Base-by-base conservation (phyloP, 108 stramenopile genomes). In the Skeletonema marinoi region DNA sequence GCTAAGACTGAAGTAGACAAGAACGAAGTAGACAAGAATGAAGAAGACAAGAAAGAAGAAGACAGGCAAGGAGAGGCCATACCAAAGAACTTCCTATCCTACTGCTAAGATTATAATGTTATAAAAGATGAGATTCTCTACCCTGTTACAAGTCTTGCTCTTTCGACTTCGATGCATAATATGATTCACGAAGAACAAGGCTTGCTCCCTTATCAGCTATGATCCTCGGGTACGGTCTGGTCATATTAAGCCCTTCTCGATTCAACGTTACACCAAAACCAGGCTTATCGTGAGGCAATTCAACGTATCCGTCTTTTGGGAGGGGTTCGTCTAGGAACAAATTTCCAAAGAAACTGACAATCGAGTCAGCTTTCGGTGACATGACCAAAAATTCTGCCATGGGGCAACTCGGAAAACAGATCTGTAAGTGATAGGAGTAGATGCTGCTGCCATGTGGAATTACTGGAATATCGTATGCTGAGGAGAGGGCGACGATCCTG, bases 241-340 rank as follows among this genome's bases (percentile, higher is more conserved):
- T 74, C 81, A 82, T 82, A 39, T 74, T 78, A 38, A 82, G 59
- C 14, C 78, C 81, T 46, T 82, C 77, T 38, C 76, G 75, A 68
- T 88, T 88, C 48, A 90, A 65, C 12, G 83, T 82, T n/a, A 90
- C 88, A 13, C 90, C 90, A 80, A 90, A 90, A 21, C 90, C 90
- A 35, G 88, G 85, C 56, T 87, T 87, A 50, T 82, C 64, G 41
- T 79, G 78, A 33, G 75, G 59, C 8, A 90, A 66, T 41, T 77
- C 74, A 16, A 90, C 84, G 71, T 84, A 87, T 19, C 90, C 90
- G 80, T 85, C 70, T 60, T 80, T 75, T 16, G 90, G 90, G 9
- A 90, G 64, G 0, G 90, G 90, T 72, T 90, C 90, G 59, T 88
- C 88, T 13, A 71, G 80, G 66, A 90, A 88, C 11, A 88, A 41